Evolutionary conservation across 257 asterid genomes (phyloP), one percentile per base, ranked within the genome.

Genomic region (Plantago major): DNA sequence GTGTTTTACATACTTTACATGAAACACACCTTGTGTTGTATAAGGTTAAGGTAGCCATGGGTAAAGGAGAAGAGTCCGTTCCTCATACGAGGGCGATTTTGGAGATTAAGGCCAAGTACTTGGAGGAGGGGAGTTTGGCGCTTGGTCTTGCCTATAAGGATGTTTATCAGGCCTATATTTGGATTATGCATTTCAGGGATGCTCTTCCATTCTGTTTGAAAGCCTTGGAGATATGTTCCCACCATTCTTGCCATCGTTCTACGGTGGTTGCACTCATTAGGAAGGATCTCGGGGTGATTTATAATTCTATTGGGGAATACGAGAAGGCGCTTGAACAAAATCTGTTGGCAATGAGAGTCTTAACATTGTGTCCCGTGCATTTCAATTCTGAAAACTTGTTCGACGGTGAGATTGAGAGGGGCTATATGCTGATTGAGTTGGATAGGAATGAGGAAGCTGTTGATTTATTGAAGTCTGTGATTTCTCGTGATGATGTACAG

Each of bases 361-460:
- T 22, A 22, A 2, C 26, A 2, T 22, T 22, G 26, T 22, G 26
- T 22, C 26, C 26, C 26, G 37, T 10, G 10, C 28, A 30, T 2
- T 16, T 7, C 16, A 11, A 13, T 51, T 18, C 37, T 51, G 56
- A 22, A 22, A 22, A 51, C 6, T 3, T 9, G 56, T 11, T n/a
- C 30, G 7, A 0, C 12, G 55, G 12, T 9, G 28, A 49, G 30
- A 3, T 8, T 18, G 26, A 16, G 12, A 11, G 55, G 10, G 28
- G 55, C 10, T 11, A 15, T 15, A 16, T 49, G 30, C 55, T 49
- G 12, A 11, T 49, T 5, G 10, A n/a, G 1, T 16, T 16, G 11
- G 55, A 19, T 16, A 16, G 55, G 55, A 15, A 49, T 7, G 28
- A 49, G 55, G 55, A 49, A 49, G 55, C 55, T 49, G 11, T 49